Evolutionary conservation across 179 eudicot genomes (phyloP), one percentile per base, ranked within the genome.

Genomic region (Spergularia azorica): DNA sequence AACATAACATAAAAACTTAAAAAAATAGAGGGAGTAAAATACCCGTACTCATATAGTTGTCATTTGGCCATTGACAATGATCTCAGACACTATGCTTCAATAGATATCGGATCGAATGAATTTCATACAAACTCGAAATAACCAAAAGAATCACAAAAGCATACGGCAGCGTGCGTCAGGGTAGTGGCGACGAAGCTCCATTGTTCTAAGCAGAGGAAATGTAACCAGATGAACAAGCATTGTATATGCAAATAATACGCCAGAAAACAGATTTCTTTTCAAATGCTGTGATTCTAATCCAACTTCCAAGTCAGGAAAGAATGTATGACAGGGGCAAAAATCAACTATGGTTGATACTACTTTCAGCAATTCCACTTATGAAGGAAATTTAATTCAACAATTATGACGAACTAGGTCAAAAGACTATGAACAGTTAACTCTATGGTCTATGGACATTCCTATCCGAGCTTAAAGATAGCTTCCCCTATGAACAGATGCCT

Each of bases 371-470:
- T 21, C 14, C 15, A 61, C 32, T 64, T 38, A 48, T 2, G 6
- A 64, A 64, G 15, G 20, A 57, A 57, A 26, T 59, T 59, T 4
- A 61, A 61, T 13, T 63, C 61, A 36, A 46, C 17, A 60, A 68
- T 9, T 46, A 46, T 20, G 48, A 76, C 20, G 48, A 8, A 61
- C 39, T 18, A 26, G 32, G 18, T 52, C 38, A 15, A 63, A 55
- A 56, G 51, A 75, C 20, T 72, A 74, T 55, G 77, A 77, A 81
- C 39, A 43, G 8, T 26, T 26, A 26, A 26, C 32, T 1, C 32
- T 43, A 43, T 43, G 48, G 48, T 43, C 6, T 77, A 77, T 81
- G 43, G 46, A 73, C 75, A 69, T 54, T 51, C 17, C 26, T 52
- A 55, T 21, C 76, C 74, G 51, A 15, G 54, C 50, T 50, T 50